phyloP scores from a whole-genome alignment of 495 filamentous ascomycete genomes.

The Penicillium soppii region DNA sequence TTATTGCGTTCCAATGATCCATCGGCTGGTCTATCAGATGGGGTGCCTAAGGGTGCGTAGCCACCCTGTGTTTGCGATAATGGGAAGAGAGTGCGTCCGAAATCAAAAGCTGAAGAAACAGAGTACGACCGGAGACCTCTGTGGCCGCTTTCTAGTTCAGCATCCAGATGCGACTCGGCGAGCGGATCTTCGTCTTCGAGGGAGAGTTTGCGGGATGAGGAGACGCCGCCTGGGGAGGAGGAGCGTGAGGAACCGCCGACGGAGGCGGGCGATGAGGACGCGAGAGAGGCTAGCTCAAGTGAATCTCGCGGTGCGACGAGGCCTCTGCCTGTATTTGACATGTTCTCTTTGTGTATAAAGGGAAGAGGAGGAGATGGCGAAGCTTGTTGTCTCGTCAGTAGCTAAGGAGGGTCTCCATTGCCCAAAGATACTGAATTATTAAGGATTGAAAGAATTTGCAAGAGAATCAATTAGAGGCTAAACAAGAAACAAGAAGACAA shows the following conservation, averaged over 20 bases:
- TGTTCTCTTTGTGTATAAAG: conserved; percentile 20
- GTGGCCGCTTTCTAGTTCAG: conserved; percentile 44
- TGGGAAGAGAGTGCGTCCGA: conserved; percentile 85
- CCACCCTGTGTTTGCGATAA: conserved; percentile 80
- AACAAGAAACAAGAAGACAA: conserved; percentile 4
- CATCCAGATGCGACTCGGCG: conserved; percentile 50
- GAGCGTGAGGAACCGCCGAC: conserved; percentile 58
- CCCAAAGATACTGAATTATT: conserved; percentile 7
- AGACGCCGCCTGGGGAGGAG: conserved; percentile 79
- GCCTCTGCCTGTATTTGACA: conserved; percentile 37
- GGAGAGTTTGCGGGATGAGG: conserved; percentile 88
- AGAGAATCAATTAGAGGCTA: neutral
- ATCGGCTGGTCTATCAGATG: conserved; percentile 55
- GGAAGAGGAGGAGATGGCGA: neutral
- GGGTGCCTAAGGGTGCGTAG: conserved; percentile 79
- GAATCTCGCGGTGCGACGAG: conserved; percentile 70
- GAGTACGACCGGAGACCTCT: conserved; percentile 74
- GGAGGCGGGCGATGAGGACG: conserved; percentile 64
- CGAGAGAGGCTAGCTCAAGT: conserved; percentile 92
- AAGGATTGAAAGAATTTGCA: too few species aligned
- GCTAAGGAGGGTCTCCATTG: conserved; percentile 21
- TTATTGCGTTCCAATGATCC: conserved; percentile 88
- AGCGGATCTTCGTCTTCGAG: conserved; percentile 84
- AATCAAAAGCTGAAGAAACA: conserved; percentile 90
- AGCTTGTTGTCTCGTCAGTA: conserved; percentile 11